Evolutionary conservation across 1,139 yeast genomes (phyloP), one percentile per base, ranked within the genome.

Genomic region (Diutina scorzettiae): DNA sequence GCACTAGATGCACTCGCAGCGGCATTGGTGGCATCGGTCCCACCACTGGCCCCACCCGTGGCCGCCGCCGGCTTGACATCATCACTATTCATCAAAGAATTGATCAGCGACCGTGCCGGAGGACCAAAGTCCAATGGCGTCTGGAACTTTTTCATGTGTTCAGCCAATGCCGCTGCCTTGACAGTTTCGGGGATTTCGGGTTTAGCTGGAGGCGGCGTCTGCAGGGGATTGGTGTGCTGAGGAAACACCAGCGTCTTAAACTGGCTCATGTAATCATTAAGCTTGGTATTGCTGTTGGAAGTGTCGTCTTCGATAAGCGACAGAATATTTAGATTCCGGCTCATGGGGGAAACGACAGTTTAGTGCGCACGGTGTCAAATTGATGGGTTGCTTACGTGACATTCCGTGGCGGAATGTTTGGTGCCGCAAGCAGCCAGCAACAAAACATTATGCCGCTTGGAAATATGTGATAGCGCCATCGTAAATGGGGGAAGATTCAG

Each of bases 71-170:
- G 39, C 4, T 32, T 23, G 14, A 29, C 24, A n/a, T 48, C 52
- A 7, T 49, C 51, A 17, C 29, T 23, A 32, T 49, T 49, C 24
- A 49, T 48, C 17, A 49, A 42, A 19, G 49, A 43, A 27, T 45
- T 48, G 29, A 49, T 49, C 14, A 49, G 47, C 2, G 51, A 21
- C 19, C 29, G 27, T 9, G 23, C 20, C 16, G 18, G 39, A 19
- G 43, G 16, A 39, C 29, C 32, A 17, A 43, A 27, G 28, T 40
- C 41, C 37, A 46, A 45, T 23, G 31, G 43, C 2, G 48, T 43
- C 32, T 46, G 48, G 31, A 46, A 46, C 18, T 39, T 39, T 34
- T 40, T 40, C 27, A 43, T 39, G 19, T 41, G 47, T 25, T 43
- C 43, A 4, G 9, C 37, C 30, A 7, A 19, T 25, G 36, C n/a